These are phyloP conservation scores for Boletus speciosus DNA, from an alignment of 768 basidiomycete species.

Conservation along the genomic window DNA sequence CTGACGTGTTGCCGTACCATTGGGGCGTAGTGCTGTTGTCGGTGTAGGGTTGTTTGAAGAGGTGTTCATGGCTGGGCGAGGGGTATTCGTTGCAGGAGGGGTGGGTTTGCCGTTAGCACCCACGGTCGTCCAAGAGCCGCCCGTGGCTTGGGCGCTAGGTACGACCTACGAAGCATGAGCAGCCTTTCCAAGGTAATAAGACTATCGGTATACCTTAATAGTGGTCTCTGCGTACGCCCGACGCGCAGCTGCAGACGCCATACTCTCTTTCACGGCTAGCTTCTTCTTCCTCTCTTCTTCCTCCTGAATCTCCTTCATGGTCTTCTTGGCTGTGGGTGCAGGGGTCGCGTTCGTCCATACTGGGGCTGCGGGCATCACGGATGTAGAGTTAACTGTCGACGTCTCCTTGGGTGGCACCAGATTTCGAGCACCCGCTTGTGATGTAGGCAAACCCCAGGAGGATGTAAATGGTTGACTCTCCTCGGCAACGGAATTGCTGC, in stretches of 20 bases:
- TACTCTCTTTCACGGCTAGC: slow-evolving; percentile 54
- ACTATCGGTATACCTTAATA: slow-evolving; percentile 51
- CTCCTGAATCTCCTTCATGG: slow-evolving; percentile 98
- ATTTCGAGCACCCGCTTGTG: slow-evolving; percentile 63
- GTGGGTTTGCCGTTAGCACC: slow-evolving; percentile 69
- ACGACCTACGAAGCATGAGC: slow-evolving; percentile 29
- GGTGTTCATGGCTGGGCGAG: slow-evolving; percentile 36
- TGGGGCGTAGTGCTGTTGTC: slow-evolving; percentile 35
- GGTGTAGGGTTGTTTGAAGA: slow-evolving; percentile 26
- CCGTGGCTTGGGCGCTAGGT: slow-evolving; percentile 34
- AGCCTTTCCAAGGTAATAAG: neutral
- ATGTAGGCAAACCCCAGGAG: slow-evolving; percentile 85
- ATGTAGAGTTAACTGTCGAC: slow-evolving; percentile 17
- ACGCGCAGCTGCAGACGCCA: slow-evolving; percentile 53
- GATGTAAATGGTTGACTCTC: slow-evolving; percentile 61
- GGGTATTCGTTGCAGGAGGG: slow-evolving; percentile 25
- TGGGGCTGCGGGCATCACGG: slow-evolving; percentile 36
- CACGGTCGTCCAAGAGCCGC: slow-evolving; percentile 81
- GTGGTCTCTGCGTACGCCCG: slow-evolving; percentile 79
- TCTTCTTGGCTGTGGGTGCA: slow-evolving; percentile 66
- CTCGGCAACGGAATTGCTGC: slow-evolving; percentile 41
- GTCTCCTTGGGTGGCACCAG: slow-evolving; percentile 42
- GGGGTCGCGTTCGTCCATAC: slow-evolving; percentile 75
- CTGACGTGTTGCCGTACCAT: slow-evolving; percentile 38
- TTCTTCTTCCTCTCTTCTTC: slow-evolving; percentile 91